Base-by-base conservation (phyloP, 371 early-diverging fungal species). In the Capniomyces stellatus region DNA sequence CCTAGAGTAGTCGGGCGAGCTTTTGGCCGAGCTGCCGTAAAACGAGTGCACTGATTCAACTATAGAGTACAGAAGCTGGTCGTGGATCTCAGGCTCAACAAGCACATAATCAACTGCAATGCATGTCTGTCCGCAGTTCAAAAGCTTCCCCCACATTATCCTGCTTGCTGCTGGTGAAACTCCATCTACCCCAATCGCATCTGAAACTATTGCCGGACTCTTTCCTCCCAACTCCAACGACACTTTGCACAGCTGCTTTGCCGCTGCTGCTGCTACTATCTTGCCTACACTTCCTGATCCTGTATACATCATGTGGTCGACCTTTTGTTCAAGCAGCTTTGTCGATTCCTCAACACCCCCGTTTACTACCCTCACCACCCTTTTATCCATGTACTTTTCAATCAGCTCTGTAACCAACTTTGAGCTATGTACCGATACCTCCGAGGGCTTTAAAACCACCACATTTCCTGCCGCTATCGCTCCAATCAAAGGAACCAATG, bases 391-490 rank as follows among this genome's bases (percentile, higher is more conserved):
- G 63, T 87, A 90, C 56, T 74, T 70, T 15, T 78, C 70, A 23
- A 91, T 46, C 19, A 87, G 60, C 18, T 72, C 68, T 1, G 77
- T 77, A 19, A 91, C 53, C 23, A 76, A 55, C 19, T 71, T 71
- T 18, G 88, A 79, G 0, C 84, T 75, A 62, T 85, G 73, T 8
- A 72, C 52, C 10, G 90, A 67, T 1, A 90, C 67, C 69, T 96
- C 95, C 2, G 91, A 89, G 8, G 89, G 92, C 79, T 95, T 95
- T 51, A 92, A 29, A 1, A 87, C 63, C 27, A 75, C 86, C 12
- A 81, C 79, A 69, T 87, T 87, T n/a, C 97, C 95, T 1, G 88
- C 88, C 21, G 89, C 90, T 59, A 92, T 73, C n/a, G 91, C 90
- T 29, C 85, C 83, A 22, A 76, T 74, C 3, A 89, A 58, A 2